Base-by-base conservation (phyloP, 768 basidiomycete species). In the Boletus eberwhitei region DNA sequence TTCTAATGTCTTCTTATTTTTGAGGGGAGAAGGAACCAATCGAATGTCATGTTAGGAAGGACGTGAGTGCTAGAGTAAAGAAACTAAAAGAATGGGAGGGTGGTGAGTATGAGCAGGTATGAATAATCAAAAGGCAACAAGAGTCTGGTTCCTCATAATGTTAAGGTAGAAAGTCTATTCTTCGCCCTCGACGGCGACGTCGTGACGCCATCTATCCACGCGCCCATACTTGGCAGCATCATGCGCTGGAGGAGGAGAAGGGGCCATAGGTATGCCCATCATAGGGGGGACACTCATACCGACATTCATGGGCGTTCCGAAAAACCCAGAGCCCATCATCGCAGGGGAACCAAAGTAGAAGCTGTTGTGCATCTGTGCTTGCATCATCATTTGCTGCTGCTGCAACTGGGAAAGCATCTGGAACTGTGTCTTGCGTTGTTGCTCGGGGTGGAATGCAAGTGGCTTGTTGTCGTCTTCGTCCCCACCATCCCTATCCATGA, bases 161-260 rank as follows among this genome's bases (percentile, higher is more conserved):
- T 48, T 54, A 57, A 57, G n/a, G 38, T 54, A 53, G n/a, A 52
- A 44, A 40, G 21, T 54, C 48, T 66, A 70, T 37, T 57, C 64
- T 53, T 82, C 76, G n/a, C 84, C 86, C 60, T 88, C 88, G 12
- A 87, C 82, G 17, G 81, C 84, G 42, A 93, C 88, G 61, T 89
- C 83, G 57, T 79, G 84, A 59, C 90, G 82, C 90, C 90, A 93
- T 56, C 81, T 80, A 68, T 93, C 90, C 26, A 93, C 90, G 4
- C 81, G 76, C 9, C 79, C 81, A 58, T 79, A 87, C 65, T 90
- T 92, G 35, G 74, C 77, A 37, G 80, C 73, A 54, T 92, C 90
- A 22, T 79, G 80, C 38, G 77, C 64, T 9, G 84, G 85, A 14
- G 87, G 85, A 24, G 87, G 85, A 2, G 86, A 84, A 34, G 79